Evolutionary conservation across 1,284 basidiomycete species (phyloP), one percentile per base, ranked within the genome.

Genomic region (Pseudozyma sp.): DNA sequence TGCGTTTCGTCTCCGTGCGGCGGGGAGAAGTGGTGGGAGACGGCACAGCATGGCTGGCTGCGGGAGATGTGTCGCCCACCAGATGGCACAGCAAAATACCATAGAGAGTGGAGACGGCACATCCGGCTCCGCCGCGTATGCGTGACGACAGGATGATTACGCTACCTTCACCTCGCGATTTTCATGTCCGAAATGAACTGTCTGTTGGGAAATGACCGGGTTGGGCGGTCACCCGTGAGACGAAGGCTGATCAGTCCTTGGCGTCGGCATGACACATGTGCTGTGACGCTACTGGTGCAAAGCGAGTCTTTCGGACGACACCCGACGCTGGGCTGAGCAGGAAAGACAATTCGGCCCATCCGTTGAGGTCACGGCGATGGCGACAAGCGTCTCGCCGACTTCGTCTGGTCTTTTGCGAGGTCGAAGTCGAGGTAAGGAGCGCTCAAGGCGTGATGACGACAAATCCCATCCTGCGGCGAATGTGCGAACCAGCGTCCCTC

Each of bases 311-410:
- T 50, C 49, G 49, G 49, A 16, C 3, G 14, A 14, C 35, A 24
- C 7, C 49, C 49, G 49, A 50, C 13, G 17, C 3, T 9, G 19
- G 3, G 46, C 37, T 17, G 35, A 24, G 8, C 19, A 37, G 13
- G 34, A n/a, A 40, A 29, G 13, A 17, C n/a, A 11, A 34, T 50
- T 50, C 49, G 35, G 37, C 40, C 35, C 24, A 19, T 40, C 49
- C 49, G 49, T n/a, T 24, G n/a, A 17, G 8, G 24, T 50, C 49
- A 50, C 37, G 37, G 24, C n/a, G 37, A 40, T 40, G 24, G 29
- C 31, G 49, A 14, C 35, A 24, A 13, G 9, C 35, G 19, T 40
- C 29, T 50, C 19, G 43, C 43, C n/a, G 43, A 24, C 19, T 7
- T 13, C 35, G 14, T 10, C 35, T 14, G 14, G 35, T 37, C 35